phyloP scores from a whole-genome alignment of 2,329 filamentous ascomycete genomes.

The Erysiphe pulchra region DNA sequence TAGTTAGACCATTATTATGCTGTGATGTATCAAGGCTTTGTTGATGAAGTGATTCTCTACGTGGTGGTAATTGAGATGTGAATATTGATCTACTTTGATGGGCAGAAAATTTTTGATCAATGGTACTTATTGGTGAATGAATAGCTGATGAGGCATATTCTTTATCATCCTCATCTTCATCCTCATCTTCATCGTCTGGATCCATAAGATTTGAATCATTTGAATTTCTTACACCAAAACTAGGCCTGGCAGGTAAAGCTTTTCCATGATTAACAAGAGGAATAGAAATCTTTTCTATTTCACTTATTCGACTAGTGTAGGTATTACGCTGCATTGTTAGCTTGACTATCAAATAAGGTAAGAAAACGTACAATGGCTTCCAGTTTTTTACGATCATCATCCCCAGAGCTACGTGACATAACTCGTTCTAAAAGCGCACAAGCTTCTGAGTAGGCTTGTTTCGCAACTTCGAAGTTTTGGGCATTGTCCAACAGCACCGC shows the following conservation, averaged over 20 bases:
- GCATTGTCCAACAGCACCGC: conserved; percentile 91
- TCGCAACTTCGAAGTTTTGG: conserved; percentile 76
- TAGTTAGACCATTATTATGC: conserved; percentile 8
- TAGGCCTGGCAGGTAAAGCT: conserved; percentile 44
- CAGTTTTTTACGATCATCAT: conserved; percentile 72
- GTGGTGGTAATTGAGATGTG: conserved; percentile 10
- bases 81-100: conserved; percentile 7
- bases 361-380: conserved; percentile 59
- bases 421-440: conserved; percentile 74
- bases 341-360: not conserved
- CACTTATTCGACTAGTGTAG: conserved; percentile 72
- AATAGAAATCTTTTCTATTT: conserved; percentile 44
- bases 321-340: conserved; percentile 41
- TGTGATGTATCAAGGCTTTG: conserved; percentile 9
- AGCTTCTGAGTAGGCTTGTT: conserved; percentile 75
- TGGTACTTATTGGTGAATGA: conserved; percentile 14
- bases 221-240: conserved; percentile 17
- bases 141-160: conserved; percentile 16
- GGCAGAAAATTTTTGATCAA: conserved; percentile 2
- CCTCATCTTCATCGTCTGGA: not conserved
- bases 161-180: not conserved
- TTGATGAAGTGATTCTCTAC: conserved; percentile 14
- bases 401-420: conserved; percentile 55
- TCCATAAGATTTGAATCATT: not conserved
- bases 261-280: conserved; percentile 30